Base-by-base conservation (phyloP, 768 basidiomycete species). In the Hygrocybe punicea region DNA sequence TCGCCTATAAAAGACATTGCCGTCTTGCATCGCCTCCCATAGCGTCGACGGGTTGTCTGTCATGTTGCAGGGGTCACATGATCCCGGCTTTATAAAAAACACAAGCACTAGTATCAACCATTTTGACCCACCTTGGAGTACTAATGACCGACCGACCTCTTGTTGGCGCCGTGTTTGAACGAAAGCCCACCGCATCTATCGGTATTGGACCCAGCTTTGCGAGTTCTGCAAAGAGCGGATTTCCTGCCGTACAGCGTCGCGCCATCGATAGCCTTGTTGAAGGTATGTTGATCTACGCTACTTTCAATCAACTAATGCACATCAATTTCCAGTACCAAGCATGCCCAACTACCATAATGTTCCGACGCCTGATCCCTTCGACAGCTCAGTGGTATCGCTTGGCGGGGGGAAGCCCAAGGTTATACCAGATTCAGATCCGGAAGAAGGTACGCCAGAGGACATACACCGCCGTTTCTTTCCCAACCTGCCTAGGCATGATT, bases 11-110 rank as follows among this genome's bases (percentile, higher is more conserved):
- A 97, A 98, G 33, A 87, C 89, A 63, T 78, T 85, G 23, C 89
- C 89, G 65, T 89, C 84, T 69, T 87, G 83, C 86, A 97, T 91
- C 42, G 94, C 83, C 70, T 95, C 87, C 96, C 96, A 98, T 71
- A 83, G 81, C 29, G 84, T 71, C 2, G 90, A 91, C 2, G 91
- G 89, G 63, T 91, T 90, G 51, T 88, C 85, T 13, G 75, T 64
- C 73, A 81, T 81, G 5, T 63, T 52, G 37, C 23, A 29, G 51
- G 56, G 24, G 44, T 51, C 50, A 55, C 54, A 23, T 50, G 39
- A 17, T 36, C 24, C 9, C 11, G n/a, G n/a, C n/a, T n/a, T n/a
- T n/a, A n/a, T n/a, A n/a, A n/a, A n/a, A 39, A 39, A 39, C 9
- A 39, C 36, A 39, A n/a, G 36, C n/a, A n/a, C n/a, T 39, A 9